These are phyloP conservation scores for Ceratocystis papillata DNA, from an alignment of 2,329 filamentous ascomycete species.

Conservation along the genomic window DNA sequence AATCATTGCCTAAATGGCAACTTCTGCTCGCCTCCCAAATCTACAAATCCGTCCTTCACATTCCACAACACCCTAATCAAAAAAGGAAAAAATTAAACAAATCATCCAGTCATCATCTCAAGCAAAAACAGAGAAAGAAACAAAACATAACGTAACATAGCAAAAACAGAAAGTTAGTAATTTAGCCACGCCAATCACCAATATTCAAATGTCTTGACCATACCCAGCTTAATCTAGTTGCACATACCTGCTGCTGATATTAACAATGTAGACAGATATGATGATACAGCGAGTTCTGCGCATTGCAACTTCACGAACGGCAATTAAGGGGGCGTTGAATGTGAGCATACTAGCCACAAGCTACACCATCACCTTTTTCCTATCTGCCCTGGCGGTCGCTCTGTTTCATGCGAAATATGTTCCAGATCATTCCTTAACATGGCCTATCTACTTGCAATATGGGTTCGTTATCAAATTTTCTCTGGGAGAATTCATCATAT, in stretches of 20 bases:
- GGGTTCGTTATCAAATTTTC: constrained; percentile 35
- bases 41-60: neutral
- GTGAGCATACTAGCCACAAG: constrained; percentile 37
- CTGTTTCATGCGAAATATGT: constrained; percentile 48
- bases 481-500: neutral
- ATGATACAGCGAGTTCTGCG: constrained; percentile 10
- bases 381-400: constrained; percentile 40
- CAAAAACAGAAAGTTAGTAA: too few relatives aligned
- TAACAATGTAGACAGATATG: neutral
- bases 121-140: too few relatives aligned
- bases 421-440: constrained; percentile 43
- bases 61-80: neutral
- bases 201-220: too few relatives aligned
- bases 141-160: too few relatives aligned
- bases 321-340: constrained; percentile 42
- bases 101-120: too few relatives aligned
- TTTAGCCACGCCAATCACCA: too few relatives aligned
- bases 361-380: constrained; percentile 36
- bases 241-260: neutral
- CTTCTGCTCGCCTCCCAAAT: neutral
- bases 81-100: neutral
- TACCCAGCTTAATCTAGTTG: too few relatives aligned
- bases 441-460: constrained; percentile 49
- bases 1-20: neutral
- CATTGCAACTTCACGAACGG: constrained; percentile 38